Conservation (phyloP, 2,329 filamentous ascomycete species). For the Clonostachys rosea region DNA sequence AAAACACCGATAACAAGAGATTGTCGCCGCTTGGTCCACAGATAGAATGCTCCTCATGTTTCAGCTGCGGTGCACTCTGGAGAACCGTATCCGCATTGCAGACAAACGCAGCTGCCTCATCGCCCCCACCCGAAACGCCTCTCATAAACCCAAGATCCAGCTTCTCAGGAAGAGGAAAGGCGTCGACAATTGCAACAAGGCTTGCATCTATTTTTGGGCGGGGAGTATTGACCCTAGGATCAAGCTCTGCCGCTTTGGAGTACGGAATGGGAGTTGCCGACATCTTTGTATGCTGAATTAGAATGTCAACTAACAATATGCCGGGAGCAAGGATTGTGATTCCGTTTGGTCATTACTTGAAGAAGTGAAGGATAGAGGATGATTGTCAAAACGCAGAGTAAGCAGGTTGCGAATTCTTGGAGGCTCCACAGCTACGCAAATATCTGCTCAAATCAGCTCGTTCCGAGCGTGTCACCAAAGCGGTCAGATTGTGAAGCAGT, state of each 20-base stretch:
- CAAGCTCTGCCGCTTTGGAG: slow-evolving; percentile 9
- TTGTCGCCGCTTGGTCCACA: slow-evolving; percentile 2
- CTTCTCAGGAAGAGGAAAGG: slow-evolving; percentile 8
- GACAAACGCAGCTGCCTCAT: background rate
- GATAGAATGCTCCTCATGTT: slow-evolving; percentile 6
- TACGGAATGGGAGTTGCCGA: slow-evolving; percentile 6
- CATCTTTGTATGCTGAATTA: too few relatives aligned
- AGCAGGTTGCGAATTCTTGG: too few relatives aligned
- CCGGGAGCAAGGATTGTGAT: too few relatives aligned
- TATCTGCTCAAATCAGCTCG: too few relatives aligned
- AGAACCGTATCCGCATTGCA: slow-evolving; percentile 7
- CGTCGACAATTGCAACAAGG: slow-evolving; percentile 9
- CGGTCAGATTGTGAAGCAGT: too few relatives aligned
- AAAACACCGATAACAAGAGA: slow-evolving; percentile 8
- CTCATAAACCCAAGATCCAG: slow-evolving; percentile 9
- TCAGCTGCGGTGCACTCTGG: slow-evolving; percentile 4
- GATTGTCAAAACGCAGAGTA: too few relatives aligned
- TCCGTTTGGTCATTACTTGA: too few relatives aligned
- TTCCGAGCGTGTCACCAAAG: too few relatives aligned
- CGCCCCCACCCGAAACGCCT: background rate
- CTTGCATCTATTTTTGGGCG: slow-evolving; percentile 8
- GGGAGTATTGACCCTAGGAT: slow-evolving; percentile 9
- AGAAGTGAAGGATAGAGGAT: too few relatives aligned
- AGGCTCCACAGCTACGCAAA: too few relatives aligned
- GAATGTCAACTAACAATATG: too few relatives aligned